phyloP scores from a whole-genome alignment of 2,329 filamentous ascomycete species.

The Penicillium decumbens region DNA sequence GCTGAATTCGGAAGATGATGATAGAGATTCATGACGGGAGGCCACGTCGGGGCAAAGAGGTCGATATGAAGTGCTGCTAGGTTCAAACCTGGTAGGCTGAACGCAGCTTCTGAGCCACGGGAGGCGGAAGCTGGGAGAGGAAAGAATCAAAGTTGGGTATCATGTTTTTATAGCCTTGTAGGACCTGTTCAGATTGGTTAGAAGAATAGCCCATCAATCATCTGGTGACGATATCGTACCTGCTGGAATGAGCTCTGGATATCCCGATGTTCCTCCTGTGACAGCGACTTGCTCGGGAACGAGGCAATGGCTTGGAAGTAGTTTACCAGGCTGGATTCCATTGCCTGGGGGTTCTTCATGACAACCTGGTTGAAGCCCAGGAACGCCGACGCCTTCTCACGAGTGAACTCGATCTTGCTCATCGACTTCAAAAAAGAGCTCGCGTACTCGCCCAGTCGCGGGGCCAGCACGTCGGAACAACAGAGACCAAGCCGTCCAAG shows the following conservation, averaged over 20 bases:
- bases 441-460: constrained; percentile 74
- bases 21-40: not conserved
- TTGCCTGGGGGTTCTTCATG: constrained; percentile 79
- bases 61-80: not conserved
- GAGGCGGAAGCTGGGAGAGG: constrained; percentile 39
- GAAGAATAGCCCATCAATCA: not conserved
- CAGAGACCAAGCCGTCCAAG: constrained; percentile 80
- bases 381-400: constrained; percentile 92
- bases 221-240: constrained; percentile 48
- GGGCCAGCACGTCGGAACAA: constrained; percentile 70
- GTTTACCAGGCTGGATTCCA: constrained; percentile 76
- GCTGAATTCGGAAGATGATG: constrained; percentile 5
- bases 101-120: constrained; percentile 41
- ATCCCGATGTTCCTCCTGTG: constrained; percentile 57
- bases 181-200: constrained; percentile 27
- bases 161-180: constrained; percentile 47
- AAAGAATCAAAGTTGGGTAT: constrained; percentile 48
- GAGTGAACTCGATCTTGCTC: constrained; percentile 76
- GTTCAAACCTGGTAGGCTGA: constrained; percentile 41
- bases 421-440: constrained; percentile 77
- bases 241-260: constrained; percentile 70
- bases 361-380: constrained; percentile 84
- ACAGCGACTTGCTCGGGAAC: constrained; percentile 58
- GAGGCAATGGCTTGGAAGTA: constrained; percentile 81
- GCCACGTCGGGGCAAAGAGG: not conserved